Percentiles rank a stretch among this genome's conserved stretches.
phyloP scores from a whole-genome alignment of 257 asterid species.

The Parsonsia alboflavescens region DNA sequence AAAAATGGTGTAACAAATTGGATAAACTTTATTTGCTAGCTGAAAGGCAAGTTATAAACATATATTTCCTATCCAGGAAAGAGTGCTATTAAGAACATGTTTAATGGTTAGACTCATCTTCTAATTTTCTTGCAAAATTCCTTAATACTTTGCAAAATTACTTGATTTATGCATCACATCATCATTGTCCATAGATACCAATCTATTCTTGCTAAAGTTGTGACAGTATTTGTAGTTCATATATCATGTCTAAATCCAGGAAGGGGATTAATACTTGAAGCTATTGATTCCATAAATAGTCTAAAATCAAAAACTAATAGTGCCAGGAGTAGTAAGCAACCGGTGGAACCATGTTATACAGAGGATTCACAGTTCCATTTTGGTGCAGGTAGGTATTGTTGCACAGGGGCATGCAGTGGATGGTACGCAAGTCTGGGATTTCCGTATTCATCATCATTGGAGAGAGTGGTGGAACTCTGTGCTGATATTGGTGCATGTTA shows the following conservation, averaged over 20 bases:
- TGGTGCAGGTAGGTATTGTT: slow-evolving; percentile 23
- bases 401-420: slow-evolving; percentile 10
- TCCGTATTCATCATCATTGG: slow-evolving; percentile 13
- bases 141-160: background rate
- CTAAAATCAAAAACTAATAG: background rate
- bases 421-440: slow-evolving; percentile 22
- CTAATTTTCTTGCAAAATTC: background rate
- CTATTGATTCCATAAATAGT: background rate
- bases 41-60: background rate
- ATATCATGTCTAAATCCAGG: background rate
- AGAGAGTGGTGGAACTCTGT: slow-evolving; percentile 1
- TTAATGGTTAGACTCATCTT: background rate
- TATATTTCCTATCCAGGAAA: background rate
- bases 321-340: slow-evolving; percentile 9
- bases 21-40: background rate
- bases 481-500: slow-evolving; percentile 23
- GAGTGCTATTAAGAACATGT: background rate
- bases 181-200: background rate
- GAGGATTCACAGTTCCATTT: slow-evolving; percentile 16
- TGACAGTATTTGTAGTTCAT: background rate
- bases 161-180: background rate
- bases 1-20: background rate
- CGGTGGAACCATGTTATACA: slow-evolving; percentile 16
- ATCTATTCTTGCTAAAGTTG: background rate
- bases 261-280: background rate